phyloP scores from a whole-genome alignment of 2,329 filamentous ascomycete genomes.

The Helminthosporium solani region DNA sequence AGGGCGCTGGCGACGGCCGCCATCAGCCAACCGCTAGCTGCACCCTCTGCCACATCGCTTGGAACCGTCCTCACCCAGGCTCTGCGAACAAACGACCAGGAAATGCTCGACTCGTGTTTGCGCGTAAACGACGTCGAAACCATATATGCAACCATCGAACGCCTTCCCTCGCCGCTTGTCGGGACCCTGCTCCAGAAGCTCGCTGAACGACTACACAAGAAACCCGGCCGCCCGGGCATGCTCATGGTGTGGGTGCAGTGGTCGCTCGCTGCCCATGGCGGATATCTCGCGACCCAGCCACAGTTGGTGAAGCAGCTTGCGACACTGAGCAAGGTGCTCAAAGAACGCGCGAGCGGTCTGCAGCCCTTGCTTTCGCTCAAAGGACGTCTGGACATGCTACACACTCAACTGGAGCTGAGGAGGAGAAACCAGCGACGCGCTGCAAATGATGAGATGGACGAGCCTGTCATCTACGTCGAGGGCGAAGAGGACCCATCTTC shows the following conservation, averaged over 20 bases:
- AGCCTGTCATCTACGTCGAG: conserved; percentile 82
- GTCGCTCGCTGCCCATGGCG: conserved; percentile 89
- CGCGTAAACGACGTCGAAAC: conserved; percentile 74
- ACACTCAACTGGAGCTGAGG: conserved; percentile 82
- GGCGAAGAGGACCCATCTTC: conserved; percentile 65
- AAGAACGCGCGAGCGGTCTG: conserved; percentile 79
- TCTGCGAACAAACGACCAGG: conserved; percentile 84
- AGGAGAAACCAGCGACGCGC: conserved; percentile 64
- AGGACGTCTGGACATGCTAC: conserved; percentile 92
- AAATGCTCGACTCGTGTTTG: conserved; percentile 89
- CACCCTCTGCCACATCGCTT: conserved; percentile 75
- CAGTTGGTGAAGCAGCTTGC: conserved; percentile 76
- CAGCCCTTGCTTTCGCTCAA: conserved; percentile 83
- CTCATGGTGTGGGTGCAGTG: conserved; percentile 96
- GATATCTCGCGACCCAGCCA: conserved; percentile 83
- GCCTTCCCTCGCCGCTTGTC: conserved; percentile 82
- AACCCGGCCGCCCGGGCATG: conserved; percentile 84
- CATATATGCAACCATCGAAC: conserved; percentile 85
- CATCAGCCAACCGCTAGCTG: conserved; percentile 52
- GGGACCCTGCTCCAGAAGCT: conserved; percentile 77
- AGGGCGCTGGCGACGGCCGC: conserved; percentile 47
- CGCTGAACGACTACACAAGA: conserved; percentile 80
- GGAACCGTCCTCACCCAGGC: conserved; percentile 92
- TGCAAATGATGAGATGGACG: conserved; percentile 62
- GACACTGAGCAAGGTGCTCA: conserved; percentile 80